Evolutionary conservation across 805 yeast species (phyloP).

Genomic region (Vanderwaltozyma tropicalis): DNA sequence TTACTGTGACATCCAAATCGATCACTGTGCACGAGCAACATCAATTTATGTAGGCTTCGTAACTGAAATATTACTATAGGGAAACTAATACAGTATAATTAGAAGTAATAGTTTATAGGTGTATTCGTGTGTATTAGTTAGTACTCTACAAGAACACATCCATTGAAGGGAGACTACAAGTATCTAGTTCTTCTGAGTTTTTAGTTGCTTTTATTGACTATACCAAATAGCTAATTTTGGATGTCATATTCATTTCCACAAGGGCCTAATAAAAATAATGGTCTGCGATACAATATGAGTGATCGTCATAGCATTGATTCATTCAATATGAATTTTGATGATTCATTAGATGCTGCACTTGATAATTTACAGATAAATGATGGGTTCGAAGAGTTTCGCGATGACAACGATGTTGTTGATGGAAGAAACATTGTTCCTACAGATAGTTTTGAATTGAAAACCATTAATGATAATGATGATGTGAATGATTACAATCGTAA

Average conservation of each 20-base stretch:
- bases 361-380: slow-evolving; percentile 37
- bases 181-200: no score
- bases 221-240: not conserved
- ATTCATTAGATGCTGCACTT: slow-evolving; percentile 51
- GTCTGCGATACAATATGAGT: slow-evolving; percentile 1
- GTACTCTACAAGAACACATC: no score
- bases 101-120: no score
- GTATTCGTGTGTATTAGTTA: no score
- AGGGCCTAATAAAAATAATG: not conserved
- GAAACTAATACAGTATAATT: no score
- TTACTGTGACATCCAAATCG: no score
- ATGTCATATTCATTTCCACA: slow-evolving; percentile 1
- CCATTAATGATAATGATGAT: slow-evolving; percentile 9
- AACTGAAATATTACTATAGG: no score
- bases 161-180: no score
- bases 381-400: slow-evolving; percentile 20
- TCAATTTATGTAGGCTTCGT: no score
- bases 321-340: slow-evolving; percentile 55
- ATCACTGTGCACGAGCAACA: no score
- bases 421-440: slow-evolving; percentile 8
- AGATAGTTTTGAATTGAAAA: slow-evolving; percentile 24
- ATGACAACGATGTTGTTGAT: slow-evolving; percentile 21
- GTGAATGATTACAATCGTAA: not conserved
- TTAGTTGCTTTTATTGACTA: not conserved
- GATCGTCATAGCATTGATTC: slow-evolving; percentile 30